Evolutionary conservation across 2,329 filamentous ascomycete species (phyloP).

Genomic region (Fonsecaea monophora): DNA sequence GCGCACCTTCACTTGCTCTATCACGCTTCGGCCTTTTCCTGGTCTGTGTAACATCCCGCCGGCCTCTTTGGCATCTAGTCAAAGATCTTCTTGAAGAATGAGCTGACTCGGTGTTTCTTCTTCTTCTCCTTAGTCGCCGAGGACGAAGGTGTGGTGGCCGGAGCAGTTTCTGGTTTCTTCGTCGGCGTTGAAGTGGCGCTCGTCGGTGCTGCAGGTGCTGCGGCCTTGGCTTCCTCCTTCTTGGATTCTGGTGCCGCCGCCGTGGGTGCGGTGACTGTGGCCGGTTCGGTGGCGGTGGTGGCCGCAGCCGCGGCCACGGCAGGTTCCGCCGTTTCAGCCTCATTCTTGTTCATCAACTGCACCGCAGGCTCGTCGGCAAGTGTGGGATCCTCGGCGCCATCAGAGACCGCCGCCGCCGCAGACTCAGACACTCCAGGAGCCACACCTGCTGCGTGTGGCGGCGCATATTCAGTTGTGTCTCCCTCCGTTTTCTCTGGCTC

Average conservation of each 20-base stretch:
- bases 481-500: slow-evolving; percentile 35
- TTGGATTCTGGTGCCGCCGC: slow-evolving; percentile 22
- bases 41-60: neutral
- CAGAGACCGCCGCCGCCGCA: slow-evolving; percentile 35
- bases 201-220: slow-evolving; percentile 19
- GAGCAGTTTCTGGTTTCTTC: slow-evolving; percentile 41
- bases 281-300: slow-evolving; percentile 5
- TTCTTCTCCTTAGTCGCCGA: slow-evolving; percentile 62
- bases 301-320: slow-evolving; percentile 12
- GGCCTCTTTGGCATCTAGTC: slow-evolving; percentile 42
- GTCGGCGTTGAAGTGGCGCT: slow-evolving; percentile 27
- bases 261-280: slow-evolving; percentile 13
- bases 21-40: neutral
- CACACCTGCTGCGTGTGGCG: slow-evolving; percentile 20
- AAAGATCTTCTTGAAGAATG: slow-evolving; percentile 66
- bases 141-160: slow-evolving; percentile 35
- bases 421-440: slow-evolving; percentile 13
- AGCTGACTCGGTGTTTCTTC: slow-evolving; percentile 71
- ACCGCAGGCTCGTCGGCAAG: slow-evolving; percentile 39
- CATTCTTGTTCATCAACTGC: slow-evolving; percentile 38
- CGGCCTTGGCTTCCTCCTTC: slow-evolving; percentile 19
- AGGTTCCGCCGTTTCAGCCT: slow-evolving; percentile 23
- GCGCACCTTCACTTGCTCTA: neutral
- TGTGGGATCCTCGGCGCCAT: slow-evolving; percentile 38
- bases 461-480: slow-evolving; percentile 37